These are phyloP conservation scores for Cercospora brassicicola DNA, from an alignment of 2,329 filamentous ascomycete genomes.

Conservation along the genomic window DNA sequence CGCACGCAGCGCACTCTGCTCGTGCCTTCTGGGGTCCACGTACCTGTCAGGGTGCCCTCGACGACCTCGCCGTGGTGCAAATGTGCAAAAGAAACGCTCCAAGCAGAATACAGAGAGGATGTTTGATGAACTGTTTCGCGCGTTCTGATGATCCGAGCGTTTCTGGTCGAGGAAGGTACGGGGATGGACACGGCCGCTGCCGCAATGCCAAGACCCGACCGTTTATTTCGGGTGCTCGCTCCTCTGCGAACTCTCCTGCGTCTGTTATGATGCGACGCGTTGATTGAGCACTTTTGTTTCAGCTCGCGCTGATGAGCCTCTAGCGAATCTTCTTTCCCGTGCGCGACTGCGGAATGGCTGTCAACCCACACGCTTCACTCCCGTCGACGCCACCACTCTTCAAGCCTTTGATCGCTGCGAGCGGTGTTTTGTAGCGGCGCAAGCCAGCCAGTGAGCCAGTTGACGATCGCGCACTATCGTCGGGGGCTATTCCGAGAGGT, in stretches of 20 bases:
- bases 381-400: background rate
- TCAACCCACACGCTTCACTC: background rate
- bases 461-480: background rate
- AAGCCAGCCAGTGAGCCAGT: background rate
- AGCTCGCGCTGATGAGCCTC: slow-evolving; percentile 4
- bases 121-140: slow-evolving; percentile 18
- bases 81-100: slow-evolving; percentile 7
- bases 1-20: slow-evolving; percentile 3
- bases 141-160: slow-evolving; percentile 14
- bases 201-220: slow-evolving; percentile 4
- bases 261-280: background rate
- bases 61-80: slow-evolving; percentile 6
- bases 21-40: slow-evolving; percentile 1
- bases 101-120: slow-evolving; percentile 11
- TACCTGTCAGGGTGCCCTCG: slow-evolving; percentile 6
- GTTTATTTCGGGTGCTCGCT: slow-evolving; percentile 2
- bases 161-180: slow-evolving; percentile 10
- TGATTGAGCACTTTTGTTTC: slow-evolving; percentile 3
- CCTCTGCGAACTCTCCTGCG: slow-evolving; percentile 2
- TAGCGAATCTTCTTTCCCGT: background rate
- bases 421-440: background rate
- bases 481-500: background rate
- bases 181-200: background rate
- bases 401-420: background rate
- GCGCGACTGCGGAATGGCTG: background rate